A percentile compares a stretch with the other conserved stretches of the same genome.
Evolutionary conservation across 768 basidiomycete genomes (phyloP).

Genomic region (Gymnopilus dilepis): DNA sequence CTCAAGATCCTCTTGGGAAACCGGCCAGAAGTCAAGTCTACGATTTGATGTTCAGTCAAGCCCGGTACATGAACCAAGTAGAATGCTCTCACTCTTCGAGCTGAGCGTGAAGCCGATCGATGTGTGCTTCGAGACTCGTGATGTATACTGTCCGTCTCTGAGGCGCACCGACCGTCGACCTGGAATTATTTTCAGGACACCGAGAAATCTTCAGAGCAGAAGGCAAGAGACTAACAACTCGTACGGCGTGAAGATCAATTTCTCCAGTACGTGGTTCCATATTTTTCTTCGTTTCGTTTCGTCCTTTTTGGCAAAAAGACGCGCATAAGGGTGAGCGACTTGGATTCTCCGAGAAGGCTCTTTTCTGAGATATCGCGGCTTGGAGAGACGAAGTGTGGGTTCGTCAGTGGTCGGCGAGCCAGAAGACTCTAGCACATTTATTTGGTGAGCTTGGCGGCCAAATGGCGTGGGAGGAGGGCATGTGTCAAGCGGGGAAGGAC

Average conservation of each 20-base stretch:
- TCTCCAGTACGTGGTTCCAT: conserved; percentile 82
- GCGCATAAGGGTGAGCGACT: conserved; percentile 71
- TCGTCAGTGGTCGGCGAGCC: background rate
- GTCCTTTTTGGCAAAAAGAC: conserved; percentile 67
- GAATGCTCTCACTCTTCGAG: conserved; percentile 43
- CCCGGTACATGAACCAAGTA: background rate
- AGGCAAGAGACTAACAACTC: conserved; percentile 57
- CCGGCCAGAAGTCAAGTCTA: conserved; percentile 58
- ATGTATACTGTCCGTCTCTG: conserved; percentile 74
- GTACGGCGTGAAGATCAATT: conserved; percentile 66
- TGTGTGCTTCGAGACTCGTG: conserved; percentile 73
- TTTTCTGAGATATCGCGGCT: conserved; percentile 11
- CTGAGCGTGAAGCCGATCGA: conserved; percentile 69
- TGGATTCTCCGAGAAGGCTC: conserved; percentile 22
- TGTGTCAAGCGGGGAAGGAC: background rate
- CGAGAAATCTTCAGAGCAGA: background rate
- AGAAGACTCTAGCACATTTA: background rate
- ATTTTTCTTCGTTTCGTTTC: conserved; percentile 72
- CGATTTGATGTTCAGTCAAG: background rate
- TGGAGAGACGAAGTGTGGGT: conserved; percentile 4
- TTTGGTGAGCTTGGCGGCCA: background rate
- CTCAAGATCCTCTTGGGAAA: conserved; percentile 59
- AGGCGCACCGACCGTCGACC: conserved; percentile 69
- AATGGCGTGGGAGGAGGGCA: background rate
- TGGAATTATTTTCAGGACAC: too few relatives aligned